A percentile compares a stretch with the other conserved stretches of the same genome.
These are phyloP conservation scores for Tilletia indica DNA, from an alignment of 1,284 basidiomycete species.

Conservation along the genomic window DNA sequence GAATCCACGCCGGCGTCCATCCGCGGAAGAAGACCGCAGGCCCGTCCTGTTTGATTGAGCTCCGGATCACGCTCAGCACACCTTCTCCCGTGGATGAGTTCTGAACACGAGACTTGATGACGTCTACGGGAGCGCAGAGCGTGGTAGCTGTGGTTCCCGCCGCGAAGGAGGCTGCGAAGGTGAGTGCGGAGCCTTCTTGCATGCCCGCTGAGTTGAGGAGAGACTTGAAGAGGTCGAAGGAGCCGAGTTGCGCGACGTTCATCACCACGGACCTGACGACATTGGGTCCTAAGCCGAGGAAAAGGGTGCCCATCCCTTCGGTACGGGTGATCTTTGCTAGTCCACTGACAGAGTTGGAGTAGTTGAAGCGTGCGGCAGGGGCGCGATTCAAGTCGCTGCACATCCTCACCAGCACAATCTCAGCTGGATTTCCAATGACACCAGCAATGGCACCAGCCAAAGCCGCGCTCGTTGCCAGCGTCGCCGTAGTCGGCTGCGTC, in stretches of 20 bases:
- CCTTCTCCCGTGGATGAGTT: constrained; percentile 34
- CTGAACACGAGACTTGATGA: constrained; percentile 62
- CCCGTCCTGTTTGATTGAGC: constrained; percentile 55
- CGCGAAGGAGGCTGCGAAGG: constrained; percentile 59
- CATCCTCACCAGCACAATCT: constrained; percentile 61
- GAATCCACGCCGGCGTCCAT: constrained; percentile 62
- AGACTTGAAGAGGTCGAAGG: constrained; percentile 62
- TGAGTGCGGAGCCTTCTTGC: constrained; percentile 58
- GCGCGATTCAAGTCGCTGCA: constrained; percentile 56
- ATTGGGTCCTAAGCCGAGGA: constrained; percentile 60
- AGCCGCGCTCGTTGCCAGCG: constrained; percentile 24
- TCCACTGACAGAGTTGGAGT: constrained; percentile 59
- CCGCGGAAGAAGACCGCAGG: constrained; percentile 61
- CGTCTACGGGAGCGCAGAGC: constrained; percentile 52
- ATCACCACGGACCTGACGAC: constrained; percentile 61
- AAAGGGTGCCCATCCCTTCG: constrained; percentile 59
- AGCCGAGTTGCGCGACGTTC: constrained; percentile 57
- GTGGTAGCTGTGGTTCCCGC: constrained; percentile 63
- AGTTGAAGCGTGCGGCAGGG: constrained; percentile 42
- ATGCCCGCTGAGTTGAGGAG: constrained; percentile 57
- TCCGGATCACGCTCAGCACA: constrained; percentile 33
- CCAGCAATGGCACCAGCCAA: constrained; percentile 23
- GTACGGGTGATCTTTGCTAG: constrained; percentile 58
- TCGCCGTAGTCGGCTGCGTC: constrained; percentile 10
- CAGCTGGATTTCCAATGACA: constrained; percentile 48